Conservation (phyloP, 148 eudicot genomes). For the Cornus suecica region DNA sequence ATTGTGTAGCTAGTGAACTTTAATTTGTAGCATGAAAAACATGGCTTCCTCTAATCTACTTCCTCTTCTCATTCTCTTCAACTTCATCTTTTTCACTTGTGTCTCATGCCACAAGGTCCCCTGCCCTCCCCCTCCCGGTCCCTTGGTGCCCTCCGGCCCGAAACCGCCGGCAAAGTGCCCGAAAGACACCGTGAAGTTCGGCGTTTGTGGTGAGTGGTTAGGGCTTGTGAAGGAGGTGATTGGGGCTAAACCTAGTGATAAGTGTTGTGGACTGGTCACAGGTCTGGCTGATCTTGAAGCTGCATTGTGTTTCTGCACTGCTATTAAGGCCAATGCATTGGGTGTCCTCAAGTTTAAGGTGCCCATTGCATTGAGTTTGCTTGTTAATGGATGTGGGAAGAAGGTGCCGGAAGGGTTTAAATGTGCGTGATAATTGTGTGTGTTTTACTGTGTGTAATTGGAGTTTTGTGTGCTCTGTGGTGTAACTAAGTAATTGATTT, state of each 20-base stretch:
- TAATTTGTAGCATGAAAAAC: neutral
- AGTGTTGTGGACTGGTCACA: constrained; percentile 58
- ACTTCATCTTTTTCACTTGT: constrained; percentile 28
- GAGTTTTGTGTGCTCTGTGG: neutral
- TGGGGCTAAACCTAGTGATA: constrained; percentile 57
- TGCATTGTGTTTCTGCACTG: constrained; percentile 77
- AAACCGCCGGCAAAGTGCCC: constrained; percentile 49
- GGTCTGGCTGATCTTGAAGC: constrained; percentile 84
- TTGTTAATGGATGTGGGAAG: constrained; percentile 74
- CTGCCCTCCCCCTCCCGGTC: constrained; percentile 37
- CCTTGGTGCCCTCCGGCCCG: neutral
- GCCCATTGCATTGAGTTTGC: constrained; percentile 59
- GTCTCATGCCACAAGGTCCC: constrained; percentile 38
- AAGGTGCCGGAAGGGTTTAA: constrained; percentile 62
- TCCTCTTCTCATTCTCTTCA: constrained; percentile 27
- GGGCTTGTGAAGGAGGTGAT: constrained; percentile 69
- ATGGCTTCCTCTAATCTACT: constrained; percentile 28
- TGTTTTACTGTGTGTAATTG: neutral
- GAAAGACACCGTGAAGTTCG: constrained; percentile 71
- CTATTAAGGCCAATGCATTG: constrained; percentile 69
- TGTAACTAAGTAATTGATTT: too few species aligned
- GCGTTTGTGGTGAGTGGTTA: constrained; percentile 83
- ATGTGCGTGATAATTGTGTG: constrained; percentile 24
- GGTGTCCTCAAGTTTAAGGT: constrained; percentile 53
- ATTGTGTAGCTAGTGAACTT: neutral